Evolutionary conservation across 1,139 yeast species (phyloP), one percentile per base, ranked within the genome.

Genomic region (Tardiomyces digboiensis): DNA sequence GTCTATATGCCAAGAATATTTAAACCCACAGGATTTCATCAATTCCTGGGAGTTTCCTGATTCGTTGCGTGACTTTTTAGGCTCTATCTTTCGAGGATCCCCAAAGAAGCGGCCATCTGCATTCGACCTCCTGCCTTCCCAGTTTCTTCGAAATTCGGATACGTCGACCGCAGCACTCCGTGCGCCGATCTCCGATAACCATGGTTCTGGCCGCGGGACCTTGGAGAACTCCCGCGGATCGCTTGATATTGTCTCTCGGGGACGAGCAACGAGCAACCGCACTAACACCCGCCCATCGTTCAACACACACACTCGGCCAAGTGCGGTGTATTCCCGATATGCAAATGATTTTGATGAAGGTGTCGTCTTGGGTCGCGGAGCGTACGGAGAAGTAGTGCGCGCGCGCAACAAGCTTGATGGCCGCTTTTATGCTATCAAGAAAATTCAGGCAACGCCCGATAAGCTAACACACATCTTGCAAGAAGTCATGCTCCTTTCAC

Each of bases 371-470:
- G 98, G 99, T 2, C 79, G 82, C 55, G 99, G 99, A 29, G 98
- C 95, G 0, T 93, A 83, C 66, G 99, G 98, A 7, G 96, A 89
- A 60, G 99, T 93, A 12, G 96, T 91, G 16, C 89, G 89, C 57
- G 98, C 93, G 0, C 72, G 98, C 49, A 89, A 88, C 61, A 76
- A 89, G 50, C 75, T 91, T 52, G 99, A 93, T 59, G 97, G 98
- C 19, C 75, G 97, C 5, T 85, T 84, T 55, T 93, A 93, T 62
- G 99, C 98, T 0, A 79, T 93, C 48, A 93, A 93, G 59, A 89
- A 88, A 57, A 84, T 93, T 44, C 79, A 83, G 51, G 96, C 91
- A 52, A 77, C 84, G 3, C 82, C 85, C 29, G 80, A 82, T 50
- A 83, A 86, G 50, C 67, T 91, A 38, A 82, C 94, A 26, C 77